Percentiles rank a stretch among this genome's conserved stretches.
These are phyloP conservation scores for Pseudogymnoascus sp. DNA, from an alignment of 2,329 filamentous ascomycete genomes.

Conservation along the genomic window DNA sequence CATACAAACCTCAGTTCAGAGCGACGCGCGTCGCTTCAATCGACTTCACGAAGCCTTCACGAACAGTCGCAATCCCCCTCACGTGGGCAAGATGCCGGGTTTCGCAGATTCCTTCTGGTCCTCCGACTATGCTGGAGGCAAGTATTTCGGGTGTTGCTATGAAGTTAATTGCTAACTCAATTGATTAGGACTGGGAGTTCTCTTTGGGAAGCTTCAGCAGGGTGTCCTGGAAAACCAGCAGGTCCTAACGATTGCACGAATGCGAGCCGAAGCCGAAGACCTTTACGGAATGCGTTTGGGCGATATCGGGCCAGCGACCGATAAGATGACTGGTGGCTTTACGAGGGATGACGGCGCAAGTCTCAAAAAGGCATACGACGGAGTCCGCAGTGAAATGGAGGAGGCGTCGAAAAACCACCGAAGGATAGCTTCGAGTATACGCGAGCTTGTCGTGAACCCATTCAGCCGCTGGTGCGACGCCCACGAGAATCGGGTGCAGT, in stretches of 20 bases:
- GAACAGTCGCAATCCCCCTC: not conserved
- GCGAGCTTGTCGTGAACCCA: constrained; percentile 87
- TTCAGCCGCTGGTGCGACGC: constrained; percentile 96
- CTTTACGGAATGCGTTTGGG: constrained; percentile 71
- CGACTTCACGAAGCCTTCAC: not conserved
- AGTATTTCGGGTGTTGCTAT: constrained; percentile 25
- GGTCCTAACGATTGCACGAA: constrained; percentile 78
- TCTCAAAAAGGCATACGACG: constrained; percentile 80
- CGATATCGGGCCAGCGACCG: constrained; percentile 74
- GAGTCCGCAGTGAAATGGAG: constrained; percentile 85
- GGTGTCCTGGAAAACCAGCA: constrained; percentile 93
- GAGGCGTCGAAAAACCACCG: constrained; percentile 83
- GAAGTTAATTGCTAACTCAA: not conserved
- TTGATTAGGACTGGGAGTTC: constrained; percentile 66
- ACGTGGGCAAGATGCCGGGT: constrained; percentile 57
- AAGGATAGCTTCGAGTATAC: constrained; percentile 94
- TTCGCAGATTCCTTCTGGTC: constrained; percentile 99
- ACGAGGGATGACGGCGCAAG: constrained; percentile 89
- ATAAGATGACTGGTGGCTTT: constrained; percentile 79
- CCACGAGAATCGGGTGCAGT: constrained; percentile 82
- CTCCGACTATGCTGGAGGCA: constrained; percentile 89
- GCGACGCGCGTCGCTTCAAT: constrained; percentile 8
- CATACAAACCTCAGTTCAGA: not conserved
- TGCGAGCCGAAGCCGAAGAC: constrained; percentile 95
- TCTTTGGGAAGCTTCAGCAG: constrained; percentile 95